A percentile compares a stretch with the other conserved stretches of the same genome.
phyloP scores from a whole-genome alignment of 805 yeast genomes.

The Pichia deserticola region DNA sequence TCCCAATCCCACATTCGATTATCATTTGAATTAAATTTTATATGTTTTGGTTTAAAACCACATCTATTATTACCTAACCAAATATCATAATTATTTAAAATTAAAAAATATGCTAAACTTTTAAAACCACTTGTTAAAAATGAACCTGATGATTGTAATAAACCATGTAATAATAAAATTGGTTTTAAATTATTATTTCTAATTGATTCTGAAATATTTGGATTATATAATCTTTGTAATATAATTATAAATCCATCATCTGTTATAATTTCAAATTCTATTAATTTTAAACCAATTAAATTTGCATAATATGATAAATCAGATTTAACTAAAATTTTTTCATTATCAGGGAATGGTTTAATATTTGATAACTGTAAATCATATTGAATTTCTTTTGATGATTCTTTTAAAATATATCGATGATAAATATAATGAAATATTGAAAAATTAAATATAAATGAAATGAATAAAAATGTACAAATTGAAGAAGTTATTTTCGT shows the following conservation, averaged over 20 bases:
- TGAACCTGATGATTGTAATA: slow-evolving; percentile 81
- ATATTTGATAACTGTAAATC: too few species aligned
- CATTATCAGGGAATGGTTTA: too few species aligned
- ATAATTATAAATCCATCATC: slow-evolving; percentile 73
- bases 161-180: slow-evolving; percentile 73
- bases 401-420: neutral
- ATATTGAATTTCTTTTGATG: neutral
- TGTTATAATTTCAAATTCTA: slow-evolving; percentile 56
- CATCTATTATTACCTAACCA: slow-evolving; percentile 92
- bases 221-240: slow-evolving; percentile 48
- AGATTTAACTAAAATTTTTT: slow-evolving; percentile 7
- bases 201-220: slow-evolving; percentile 22
- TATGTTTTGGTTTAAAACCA: slow-evolving; percentile 71
- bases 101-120: slow-evolving; percentile 58
- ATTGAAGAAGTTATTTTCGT: neutral
- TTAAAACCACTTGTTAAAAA: slow-evolving; percentile 76
- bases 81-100: slow-evolving; percentile 58
- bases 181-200: slow-evolving; percentile 35
- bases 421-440: neutral
- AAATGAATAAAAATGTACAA: slow-evolving; percentile 7
- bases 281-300: slow-evolving; percentile 51
- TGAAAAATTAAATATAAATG: slow-evolving; percentile 6
- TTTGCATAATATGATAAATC: slow-evolving; percentile 61
- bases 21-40: slow-evolving; percentile 34
- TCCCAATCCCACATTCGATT: slow-evolving; percentile 90